These are phyloP conservation scores for Aspergillus latus DNA, from an alignment of 2,329 filamentous ascomycete genomes.

Conservation along the genomic window DNA sequence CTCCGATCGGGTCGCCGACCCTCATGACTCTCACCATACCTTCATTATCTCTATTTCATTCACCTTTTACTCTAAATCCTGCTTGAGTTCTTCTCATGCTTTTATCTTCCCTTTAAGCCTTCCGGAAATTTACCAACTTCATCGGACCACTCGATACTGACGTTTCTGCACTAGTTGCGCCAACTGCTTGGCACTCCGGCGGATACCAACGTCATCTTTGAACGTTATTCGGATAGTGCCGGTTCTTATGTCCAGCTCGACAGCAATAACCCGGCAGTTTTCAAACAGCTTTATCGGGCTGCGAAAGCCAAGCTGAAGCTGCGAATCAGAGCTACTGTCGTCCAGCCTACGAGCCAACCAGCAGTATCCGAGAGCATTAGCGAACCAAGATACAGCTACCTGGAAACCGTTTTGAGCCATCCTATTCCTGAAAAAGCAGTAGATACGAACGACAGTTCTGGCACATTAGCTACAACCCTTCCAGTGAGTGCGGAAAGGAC, in stretches of 20 bases:
- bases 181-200: slow-evolving; percentile 64
- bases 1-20: slow-evolving; percentile 29
- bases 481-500: slow-evolving; percentile 9
- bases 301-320: slow-evolving; percentile 98
- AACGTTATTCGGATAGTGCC: slow-evolving; percentile 94
- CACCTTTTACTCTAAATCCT: not conserved
- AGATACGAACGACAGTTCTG: slow-evolving; percentile 13
- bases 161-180: slow-evolving; percentile 60
- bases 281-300: slow-evolving; percentile 94
- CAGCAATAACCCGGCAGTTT: slow-evolving; percentile 73
- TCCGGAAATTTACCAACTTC: not conserved
- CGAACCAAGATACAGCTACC: slow-evolving; percentile 37
- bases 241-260: slow-evolving; percentile 78
- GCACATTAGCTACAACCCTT: slow-evolving; percentile 14
- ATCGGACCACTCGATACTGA: slow-evolving; percentile 23
- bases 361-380: slow-evolving; percentile 14
- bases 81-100: slow-evolving; percentile 11
- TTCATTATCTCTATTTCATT: not conserved
- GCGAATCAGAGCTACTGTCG: slow-evolving; percentile 70
- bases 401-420: slow-evolving; percentile 44
- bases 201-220: slow-evolving; percentile 66
- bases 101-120: not conserved
- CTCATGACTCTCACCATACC: slow-evolving; percentile 2
- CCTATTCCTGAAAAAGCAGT: slow-evolving; percentile 24
- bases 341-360: slow-evolving; percentile 22